Conservation (phyloP, 2,329 filamentous ascomycete genomes). For the Xylariales sp. region DNA sequence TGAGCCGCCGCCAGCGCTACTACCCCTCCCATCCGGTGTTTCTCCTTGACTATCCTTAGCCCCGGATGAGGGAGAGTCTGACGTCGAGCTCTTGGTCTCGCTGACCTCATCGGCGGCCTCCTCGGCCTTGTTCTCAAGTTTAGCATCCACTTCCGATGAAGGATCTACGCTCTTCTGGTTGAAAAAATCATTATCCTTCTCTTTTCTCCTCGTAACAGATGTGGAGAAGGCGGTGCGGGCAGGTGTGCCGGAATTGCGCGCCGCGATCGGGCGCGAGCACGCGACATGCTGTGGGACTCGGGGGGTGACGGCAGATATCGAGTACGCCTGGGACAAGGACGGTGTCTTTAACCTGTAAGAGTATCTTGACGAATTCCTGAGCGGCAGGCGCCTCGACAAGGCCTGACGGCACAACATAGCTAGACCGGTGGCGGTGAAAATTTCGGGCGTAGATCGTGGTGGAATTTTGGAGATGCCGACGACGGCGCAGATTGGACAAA, state of each 20-base stretch:
- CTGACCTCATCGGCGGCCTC: slow-evolving; percentile 39
- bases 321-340: slow-evolving; percentile 17
- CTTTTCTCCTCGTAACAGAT: slow-evolving; percentile 28
- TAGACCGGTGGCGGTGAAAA: slow-evolving; percentile 15
- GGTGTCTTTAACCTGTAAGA: slow-evolving; percentile 14
- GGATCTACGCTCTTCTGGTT: slow-evolving; percentile 42
- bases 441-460: too few relatives aligned
- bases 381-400: slow-evolving; percentile 23
- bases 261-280: slow-evolving; percentile 13
- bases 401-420: slow-evolving; percentile 29
- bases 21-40: slow-evolving; percentile 50
- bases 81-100: slow-evolving; percentile 37
- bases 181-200: slow-evolving; percentile 45
- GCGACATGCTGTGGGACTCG: slow-evolving; percentile 12
- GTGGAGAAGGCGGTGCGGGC: slow-evolving; percentile 31
- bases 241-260: slow-evolving; percentile 7
- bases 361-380: slow-evolving; percentile 15
- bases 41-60: slow-evolving; percentile 37
- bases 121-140: slow-evolving; percentile 40
- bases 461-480: too few relatives aligned
- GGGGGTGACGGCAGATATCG: slow-evolving; percentile 13
- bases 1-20: slow-evolving; percentile 49
- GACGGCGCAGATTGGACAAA: too few relatives aligned
- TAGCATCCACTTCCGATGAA: slow-evolving; percentile 47
- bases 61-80: slow-evolving; percentile 38